phyloP scores from a whole-genome alignment of 768 basidiomycete species.

The Xerocomus spinulosus region DNA sequence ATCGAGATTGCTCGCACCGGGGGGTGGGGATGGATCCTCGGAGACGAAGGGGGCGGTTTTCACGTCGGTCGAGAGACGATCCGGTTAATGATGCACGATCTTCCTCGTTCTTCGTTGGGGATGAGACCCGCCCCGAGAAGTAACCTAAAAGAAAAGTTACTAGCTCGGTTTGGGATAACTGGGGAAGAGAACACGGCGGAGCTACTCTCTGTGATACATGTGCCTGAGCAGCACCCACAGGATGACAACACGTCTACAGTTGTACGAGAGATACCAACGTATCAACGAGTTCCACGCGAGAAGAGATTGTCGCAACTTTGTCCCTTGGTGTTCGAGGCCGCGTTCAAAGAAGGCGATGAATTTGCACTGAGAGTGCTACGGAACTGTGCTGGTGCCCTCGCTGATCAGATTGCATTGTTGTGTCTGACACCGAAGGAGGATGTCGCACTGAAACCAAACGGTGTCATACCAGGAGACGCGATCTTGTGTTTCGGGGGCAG shows the following conservation, averaged over 20 bases:
- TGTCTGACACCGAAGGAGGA: slow-evolving; percentile 36
- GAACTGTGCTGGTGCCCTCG: slow-evolving; percentile 50
- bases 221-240: slow-evolving; percentile 50
- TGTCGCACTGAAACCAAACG: slow-evolving; percentile 25
- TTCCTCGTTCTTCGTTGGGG: slow-evolving; percentile 45
- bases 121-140: slow-evolving; percentile 17
- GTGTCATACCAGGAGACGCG: slow-evolving; percentile 49
- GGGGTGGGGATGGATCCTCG: slow-evolving; percentile 82
- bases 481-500: slow-evolving; percentile 81
- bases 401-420: slow-evolving; percentile 53
- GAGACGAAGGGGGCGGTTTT: slow-evolving; percentile 81
- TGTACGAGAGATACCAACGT: slow-evolving; percentile 21
- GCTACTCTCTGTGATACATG: slow-evolving; percentile 59
- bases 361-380: slow-evolving; percentile 59
- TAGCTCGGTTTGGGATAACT: slow-evolving; percentile 52
- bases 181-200: slow-evolving; percentile 48
- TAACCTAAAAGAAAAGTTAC: slow-evolving; percentile 43
- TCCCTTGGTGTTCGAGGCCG: slow-evolving; percentile 73
- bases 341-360: slow-evolving; percentile 63
- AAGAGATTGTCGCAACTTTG: slow-evolving; percentile 70
- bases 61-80: slow-evolving; percentile 74
- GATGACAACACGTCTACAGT: slow-evolving; percentile 15
- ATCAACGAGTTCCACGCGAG: slow-evolving; percentile 47
- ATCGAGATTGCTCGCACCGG: slow-evolving; percentile 66
- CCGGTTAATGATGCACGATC: slow-evolving; percentile 57